Base-by-base conservation (phyloP, 768 basidiomycete genomes). In the Mycena crocata region DNA sequence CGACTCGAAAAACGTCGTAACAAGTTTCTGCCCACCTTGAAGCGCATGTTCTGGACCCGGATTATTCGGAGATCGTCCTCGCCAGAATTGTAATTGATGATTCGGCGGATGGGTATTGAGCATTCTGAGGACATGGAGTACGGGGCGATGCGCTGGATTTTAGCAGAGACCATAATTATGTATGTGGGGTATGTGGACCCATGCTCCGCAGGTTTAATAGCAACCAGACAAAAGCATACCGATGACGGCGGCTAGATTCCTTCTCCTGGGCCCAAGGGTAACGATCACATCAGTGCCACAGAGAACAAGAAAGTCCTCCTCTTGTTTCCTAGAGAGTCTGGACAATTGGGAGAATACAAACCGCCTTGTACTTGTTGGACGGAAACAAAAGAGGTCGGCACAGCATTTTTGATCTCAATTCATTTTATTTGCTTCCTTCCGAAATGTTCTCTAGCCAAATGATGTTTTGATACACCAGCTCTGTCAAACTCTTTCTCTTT, bases 1-100 rank as follows among this genome's bases (percentile, higher is more conserved):
- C 30, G 59, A 72, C 72, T 42, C 64, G 1, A 40, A 15, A 30
- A n/a, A 49, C 68, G 71, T 69, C 74, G 48, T 30, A 32, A 14
- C 35, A 55, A 13, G 24, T 32, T 56, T 40, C 30, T 14, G 50
- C 67, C 56, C 37, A 77, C 77, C 68, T 73, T 71, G 62, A 78
- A 73, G n/a, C 74, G 67, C 32, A 44, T 70, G 19, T 73, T 73
- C 30, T 69, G 65, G 17, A 69, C 71, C 31, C 55, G 26, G 40
- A 67, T 67, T 8, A 62, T 28, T 28, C 59, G 60, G 17, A 37
- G 21, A 40, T 67, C 66, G 10, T 67, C 66, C 21, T 66, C 58
- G 10, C 59, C 64, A 35, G 57, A 56, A 19, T 31, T 30, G 39
- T 48, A 60, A 59, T 54, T 58, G 34, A 59, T 28, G 19, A 35